Evolutionary conservation across 352 stramenopile genomes (phyloP).

Genomic region (Pythium grandisporangium): DNA sequence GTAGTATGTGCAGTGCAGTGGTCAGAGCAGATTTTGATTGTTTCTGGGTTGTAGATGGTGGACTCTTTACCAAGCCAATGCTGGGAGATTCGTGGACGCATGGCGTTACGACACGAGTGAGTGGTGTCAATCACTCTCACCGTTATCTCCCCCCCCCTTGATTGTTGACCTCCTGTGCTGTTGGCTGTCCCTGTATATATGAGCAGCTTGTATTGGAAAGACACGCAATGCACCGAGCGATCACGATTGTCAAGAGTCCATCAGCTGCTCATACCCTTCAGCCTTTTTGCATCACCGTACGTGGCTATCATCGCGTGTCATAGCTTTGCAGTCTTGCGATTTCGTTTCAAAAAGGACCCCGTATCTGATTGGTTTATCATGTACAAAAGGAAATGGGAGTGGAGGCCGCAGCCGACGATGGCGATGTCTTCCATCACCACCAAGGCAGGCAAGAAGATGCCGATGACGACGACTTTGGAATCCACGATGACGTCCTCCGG

Average conservation of each 20-base stretch:
- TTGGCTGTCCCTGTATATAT: conserved; percentile 3
- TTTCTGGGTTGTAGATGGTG: conserved; percentile 16
- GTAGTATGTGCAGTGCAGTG: background rate
- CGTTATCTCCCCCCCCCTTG: background rate
- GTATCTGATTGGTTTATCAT: no score
- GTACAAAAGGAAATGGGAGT: conserved; percentile 46
- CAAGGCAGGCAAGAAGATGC: no score
- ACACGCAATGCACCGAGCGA: conserved; percentile 29
- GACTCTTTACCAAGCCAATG: conserved; percentile 48
- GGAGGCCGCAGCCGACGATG: conserved; percentile 15
- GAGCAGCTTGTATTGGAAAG: conserved; percentile 58
- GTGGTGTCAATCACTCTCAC: no score
- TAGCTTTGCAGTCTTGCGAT: no score
- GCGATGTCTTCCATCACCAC: no score
- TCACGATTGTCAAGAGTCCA: conserved; percentile 59
- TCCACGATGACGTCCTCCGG: conserved; percentile 47
- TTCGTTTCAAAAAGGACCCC: no score
- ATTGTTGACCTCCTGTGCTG: background rate
- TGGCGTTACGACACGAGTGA: conserved; percentile 53
- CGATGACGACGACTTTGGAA: conserved; percentile 23
- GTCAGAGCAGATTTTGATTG: background rate
- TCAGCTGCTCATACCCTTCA: conserved; percentile 44
- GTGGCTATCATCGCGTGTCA: conserved; percentile 1
- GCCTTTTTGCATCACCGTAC: conserved; percentile 50
- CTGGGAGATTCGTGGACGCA: conserved; percentile 65